A percentile compares a stretch with the other conserved stretches of the same genome.
These are phyloP conservation scores for Sphaerulina vaccinii DNA, from an alignment of 2,329 filamentous ascomycete species.

Conservation along the genomic window DNA sequence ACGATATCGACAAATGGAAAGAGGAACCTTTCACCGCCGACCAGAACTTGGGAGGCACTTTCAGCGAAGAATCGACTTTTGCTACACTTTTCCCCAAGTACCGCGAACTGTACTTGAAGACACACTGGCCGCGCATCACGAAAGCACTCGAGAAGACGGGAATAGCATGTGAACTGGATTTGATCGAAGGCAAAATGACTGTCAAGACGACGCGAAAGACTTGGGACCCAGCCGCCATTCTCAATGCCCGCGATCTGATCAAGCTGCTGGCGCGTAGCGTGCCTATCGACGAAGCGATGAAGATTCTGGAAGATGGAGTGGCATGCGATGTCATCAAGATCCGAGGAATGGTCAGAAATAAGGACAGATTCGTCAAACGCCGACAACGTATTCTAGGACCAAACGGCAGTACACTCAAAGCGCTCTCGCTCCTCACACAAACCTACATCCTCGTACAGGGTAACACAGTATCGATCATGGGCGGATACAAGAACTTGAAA, in stretches of 20 bases:
- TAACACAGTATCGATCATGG: conserved; percentile 91
- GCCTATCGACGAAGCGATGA: conserved; percentile 86
- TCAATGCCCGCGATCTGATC: conserved; percentile 92
- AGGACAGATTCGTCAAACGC: conserved; percentile 92
- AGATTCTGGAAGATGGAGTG: conserved; percentile 87
- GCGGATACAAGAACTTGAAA: conserved; percentile 87
- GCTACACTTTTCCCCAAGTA: conserved; percentile 86
- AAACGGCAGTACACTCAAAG: conserved; percentile 88
- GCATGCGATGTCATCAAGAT: conserved; percentile 98
- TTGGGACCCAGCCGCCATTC: conserved; percentile 85
- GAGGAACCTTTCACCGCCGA: conserved; percentile 79
- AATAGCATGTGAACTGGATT: conserved; percentile 86
- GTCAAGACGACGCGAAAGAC: conserved; percentile 93
- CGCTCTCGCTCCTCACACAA: conserved; percentile 83
- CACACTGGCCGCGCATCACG: conserved; percentile 90
- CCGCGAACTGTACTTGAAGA: conserved; percentile 87
- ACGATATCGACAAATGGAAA: conserved; percentile 97
- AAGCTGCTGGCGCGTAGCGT: conserved; percentile 89
- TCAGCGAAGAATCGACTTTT: conserved; percentile 92
- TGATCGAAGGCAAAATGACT: conserved; percentile 94
- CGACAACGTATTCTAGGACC: conserved; percentile 90
- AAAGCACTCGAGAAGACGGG: conserved; percentile 81
- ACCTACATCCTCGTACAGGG: conserved; percentile 96
- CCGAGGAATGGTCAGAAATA: conserved; percentile 82
- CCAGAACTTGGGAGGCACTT: conserved; percentile 81